Percentiles rank a stretch among this genome's conserved stretches.
These are phyloP conservation scores for Penicillium sp. DNA, from an alignment of 2,329 filamentous ascomycete genomes.

Conservation along the genomic window DNA sequence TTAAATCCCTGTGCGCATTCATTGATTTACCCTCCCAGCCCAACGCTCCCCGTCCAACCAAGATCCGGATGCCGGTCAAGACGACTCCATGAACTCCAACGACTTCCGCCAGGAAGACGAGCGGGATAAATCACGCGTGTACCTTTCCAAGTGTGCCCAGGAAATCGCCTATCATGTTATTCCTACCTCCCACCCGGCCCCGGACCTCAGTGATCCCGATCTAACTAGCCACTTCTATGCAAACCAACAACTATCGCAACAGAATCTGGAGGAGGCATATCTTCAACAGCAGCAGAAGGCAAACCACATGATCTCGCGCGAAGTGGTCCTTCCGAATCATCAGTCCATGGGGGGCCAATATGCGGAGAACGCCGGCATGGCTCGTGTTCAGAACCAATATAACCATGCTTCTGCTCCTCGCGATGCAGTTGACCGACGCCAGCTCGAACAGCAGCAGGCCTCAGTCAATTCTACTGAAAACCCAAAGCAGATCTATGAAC, in stretches of 20 bases:
- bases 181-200: constrained; percentile 61
- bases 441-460: constrained; percentile 43
- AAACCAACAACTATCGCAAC: constrained; percentile 52
- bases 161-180: constrained; percentile 68
- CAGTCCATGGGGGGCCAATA: constrained; percentile 56
- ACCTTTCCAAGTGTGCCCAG: constrained; percentile 64
- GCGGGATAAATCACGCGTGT: constrained; percentile 62
- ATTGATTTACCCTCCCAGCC: constrained; percentile 24
- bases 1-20: background rate
- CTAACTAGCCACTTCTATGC: constrained; percentile 46
- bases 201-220: constrained; percentile 49
- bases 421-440: constrained; percentile 42
- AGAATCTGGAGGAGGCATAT: constrained; percentile 60
- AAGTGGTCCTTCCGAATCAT: constrained; percentile 58
- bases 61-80: constrained; percentile 52
- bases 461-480: constrained; percentile 57
- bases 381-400: constrained; percentile 44
- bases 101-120: constrained; percentile 58
- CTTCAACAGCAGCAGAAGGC: constrained; percentile 55
- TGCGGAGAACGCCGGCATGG: constrained; percentile 39
- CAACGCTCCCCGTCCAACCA: constrained; percentile 49
- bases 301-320: constrained; percentile 48
- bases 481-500: constrained; percentile 45
- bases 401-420: constrained; percentile 41
- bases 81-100: constrained; percentile 42